phyloP scores from a whole-genome alignment of 1,284 basidiomycete genomes.

The Cerrena zonata region DNA sequence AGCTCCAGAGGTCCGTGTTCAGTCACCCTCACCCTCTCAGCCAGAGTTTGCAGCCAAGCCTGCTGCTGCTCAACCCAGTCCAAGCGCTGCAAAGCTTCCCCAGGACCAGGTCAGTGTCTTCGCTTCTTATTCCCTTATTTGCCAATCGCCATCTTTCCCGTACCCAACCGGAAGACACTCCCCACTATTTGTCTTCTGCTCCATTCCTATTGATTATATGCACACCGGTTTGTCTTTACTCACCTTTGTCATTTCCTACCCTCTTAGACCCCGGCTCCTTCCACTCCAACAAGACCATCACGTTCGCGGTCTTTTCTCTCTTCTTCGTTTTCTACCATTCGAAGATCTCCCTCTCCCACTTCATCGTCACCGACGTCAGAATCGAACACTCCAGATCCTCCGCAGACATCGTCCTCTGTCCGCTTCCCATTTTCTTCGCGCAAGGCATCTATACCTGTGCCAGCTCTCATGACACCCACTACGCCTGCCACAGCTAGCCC shows the following conservation, averaged over 20 bases:
- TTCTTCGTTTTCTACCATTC: conserved; percentile 20
- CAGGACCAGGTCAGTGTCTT: conserved; percentile 5
- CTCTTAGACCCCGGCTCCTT: conserved; percentile 14
- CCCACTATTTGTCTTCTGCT: neutral
- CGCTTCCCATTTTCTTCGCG: conserved; percentile 21
- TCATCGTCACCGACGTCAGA: conserved; percentile 8
- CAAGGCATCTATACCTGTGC: conserved; percentile 15
- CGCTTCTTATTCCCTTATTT: neutral
- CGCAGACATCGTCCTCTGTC: conserved; percentile 11
- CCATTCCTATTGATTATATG: conserved; percentile 13
- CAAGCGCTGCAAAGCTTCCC: conserved; percentile 3
- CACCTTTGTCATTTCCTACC: neutral
- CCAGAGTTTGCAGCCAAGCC: conserved; percentile 8
- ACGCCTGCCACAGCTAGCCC: conserved; percentile 16
- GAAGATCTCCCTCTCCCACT: conserved; percentile 24
- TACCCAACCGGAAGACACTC: neutral
- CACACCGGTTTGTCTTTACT: neutral
- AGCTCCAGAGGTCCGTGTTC: conserved; percentile 17
- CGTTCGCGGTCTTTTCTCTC: conserved; percentile 24
- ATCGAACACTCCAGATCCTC: conserved; percentile 12
- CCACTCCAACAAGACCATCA: conserved; percentile 22
- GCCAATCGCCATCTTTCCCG: neutral
- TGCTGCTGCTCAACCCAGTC: too few relatives aligned
- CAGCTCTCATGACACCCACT: conserved; percentile 13
- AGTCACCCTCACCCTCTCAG: conserved; percentile 13